Conservation (phyloP, 2,329 filamentous ascomycete species). For the Corinectria fuckeliana region DNA sequence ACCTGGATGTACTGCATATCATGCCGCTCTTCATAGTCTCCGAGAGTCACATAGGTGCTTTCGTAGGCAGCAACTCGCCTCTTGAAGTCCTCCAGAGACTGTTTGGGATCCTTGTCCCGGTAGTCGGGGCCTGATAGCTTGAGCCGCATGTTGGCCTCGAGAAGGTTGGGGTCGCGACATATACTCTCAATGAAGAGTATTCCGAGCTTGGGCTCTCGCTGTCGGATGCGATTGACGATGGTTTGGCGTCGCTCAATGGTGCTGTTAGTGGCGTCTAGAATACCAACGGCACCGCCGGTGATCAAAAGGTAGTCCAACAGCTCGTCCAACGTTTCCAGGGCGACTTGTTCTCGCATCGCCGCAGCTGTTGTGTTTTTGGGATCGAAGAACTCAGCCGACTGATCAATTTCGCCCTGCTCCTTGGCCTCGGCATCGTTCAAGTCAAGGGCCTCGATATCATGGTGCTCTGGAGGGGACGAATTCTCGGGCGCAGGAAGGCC, state of each 20-base stretch:
- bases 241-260: slow-evolving; percentile 84
- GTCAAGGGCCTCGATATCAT: slow-evolving; percentile 49
- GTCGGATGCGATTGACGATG: slow-evolving; percentile 82
- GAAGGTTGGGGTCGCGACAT: slow-evolving; percentile 81
- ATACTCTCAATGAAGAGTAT: slow-evolving; percentile 96
- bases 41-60: slow-evolving; percentile 89
- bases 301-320: slow-evolving; percentile 86
- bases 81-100: slow-evolving; percentile 89
- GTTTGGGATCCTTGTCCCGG: slow-evolving; percentile 86
- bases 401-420: slow-evolving; percentile 68
- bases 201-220: slow-evolving; percentile 83
- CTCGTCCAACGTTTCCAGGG: slow-evolving; percentile 90
- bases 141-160: slow-evolving; percentile 96
- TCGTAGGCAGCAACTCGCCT: slow-evolving; percentile 92
- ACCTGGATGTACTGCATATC: slow-evolving; percentile 92
- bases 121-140: slow-evolving; percentile 97
- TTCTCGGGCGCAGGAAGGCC: slow-evolving; percentile 49
- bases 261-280: slow-evolving; percentile 97
- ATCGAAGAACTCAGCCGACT: slow-evolving; percentile 93
- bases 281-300: slow-evolving; percentile 86
- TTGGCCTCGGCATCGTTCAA: slow-evolving; percentile 39
- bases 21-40: slow-evolving; percentile 87
- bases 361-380: slow-evolving; percentile 84
- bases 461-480: slow-evolving; percentile 36
- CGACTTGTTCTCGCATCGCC: slow-evolving; percentile 86